These are phyloP conservation scores for Apophysomyces variabilis DNA, from an alignment of 371 early-diverging fungal species.

Conservation along the genomic window DNA sequence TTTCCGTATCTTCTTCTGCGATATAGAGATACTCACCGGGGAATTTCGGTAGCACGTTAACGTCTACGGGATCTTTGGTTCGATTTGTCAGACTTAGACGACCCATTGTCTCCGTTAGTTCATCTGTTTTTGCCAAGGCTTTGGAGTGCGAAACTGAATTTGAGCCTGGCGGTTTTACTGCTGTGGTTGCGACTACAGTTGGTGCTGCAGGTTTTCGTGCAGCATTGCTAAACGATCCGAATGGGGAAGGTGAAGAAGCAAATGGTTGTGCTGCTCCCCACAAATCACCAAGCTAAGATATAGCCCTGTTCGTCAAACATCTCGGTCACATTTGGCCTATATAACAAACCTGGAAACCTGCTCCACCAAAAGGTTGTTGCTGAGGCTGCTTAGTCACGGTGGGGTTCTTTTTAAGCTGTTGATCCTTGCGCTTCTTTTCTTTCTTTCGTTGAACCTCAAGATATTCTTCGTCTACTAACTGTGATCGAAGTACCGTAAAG, in stretches of 20 bases:
- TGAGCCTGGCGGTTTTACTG: not conserved
- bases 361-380: slow-evolving; percentile 35
- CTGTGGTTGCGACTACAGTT: slow-evolving; percentile 6
- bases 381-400: slow-evolving; percentile 20
- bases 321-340: not conserved
- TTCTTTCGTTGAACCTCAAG: slow-evolving; percentile 56
- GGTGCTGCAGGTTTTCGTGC: slow-evolving; percentile 7
- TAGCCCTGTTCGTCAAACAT: not conserved
- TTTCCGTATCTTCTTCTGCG: slow-evolving; percentile 55
- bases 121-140: slow-evolving; percentile 15
- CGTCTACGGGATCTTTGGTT: slow-evolving; percentile 24
- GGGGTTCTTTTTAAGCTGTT: slow-evolving; percentile 44
- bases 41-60: slow-evolving; percentile 35
- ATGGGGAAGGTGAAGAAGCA: slow-evolving; percentile 28
- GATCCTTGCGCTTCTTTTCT: slow-evolving; percentile 41
- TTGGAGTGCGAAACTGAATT: not conserved
- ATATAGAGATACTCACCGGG: slow-evolving; percentile 72
- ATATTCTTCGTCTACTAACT: slow-evolving; percentile 69
- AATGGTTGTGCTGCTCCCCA: slow-evolving; percentile 38
- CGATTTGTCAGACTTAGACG: slow-evolving; percentile 2
- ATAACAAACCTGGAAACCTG: slow-evolving; percentile 36
- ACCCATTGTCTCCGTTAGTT: slow-evolving; percentile 18
- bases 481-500: slow-evolving; percentile 67
- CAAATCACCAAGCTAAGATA: slow-evolving; percentile 42
- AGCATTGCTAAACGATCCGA: slow-evolving; percentile 28